Base-by-base conservation (phyloP, 78 protist species). In the Mastigamoeba balamuthi region DNA sequence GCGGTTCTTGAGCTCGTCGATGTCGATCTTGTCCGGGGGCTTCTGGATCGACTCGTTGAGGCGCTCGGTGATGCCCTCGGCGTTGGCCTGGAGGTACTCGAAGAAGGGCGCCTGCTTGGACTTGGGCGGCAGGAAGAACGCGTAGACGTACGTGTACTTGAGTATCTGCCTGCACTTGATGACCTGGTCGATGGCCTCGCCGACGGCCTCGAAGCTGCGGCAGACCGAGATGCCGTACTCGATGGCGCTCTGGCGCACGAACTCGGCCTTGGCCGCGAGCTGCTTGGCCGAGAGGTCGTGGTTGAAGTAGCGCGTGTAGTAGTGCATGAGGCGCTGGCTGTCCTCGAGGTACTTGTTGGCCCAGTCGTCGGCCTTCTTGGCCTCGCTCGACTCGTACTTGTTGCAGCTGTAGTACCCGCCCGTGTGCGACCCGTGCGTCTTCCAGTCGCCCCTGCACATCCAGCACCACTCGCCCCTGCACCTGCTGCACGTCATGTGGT, bases 401-500 rank as follows among this genome's bases (percentile, higher is more conserved):
- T 84, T 84, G 68, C 89, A 84, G 53, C 72, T 64, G 66, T 78
- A 84, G 80, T 76, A 84, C 42, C 88, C 88, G 27, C 88, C 88
- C 10, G 88, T 84, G 65, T 77, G 88, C 53, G 77, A 76, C 43
- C 84, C 84, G 66, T 84, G 89, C 3, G 67, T 30, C 75, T 81
- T 78, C 90, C 90, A 86, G 42, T 73, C 82, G 27, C 84, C 85
- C 17, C 82, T 58, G 43, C 90, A 86, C 79, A 79, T 74, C 90
- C 90, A 86, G 65, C 90, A 86, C 82, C 82, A 86, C 36, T 79
- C 90, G 1, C 80, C 82, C 6, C 77, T 78, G 35, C 90, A 86
- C 37, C 78, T 74, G 30, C 83, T 37, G 64, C 90, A 86, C 4
- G 74, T 52, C 86, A 85, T 85, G 69, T 85, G 90, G 36, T 85